Base-by-base conservation (phyloP, 805 yeast genomes). In the Torulaspora microellipsoides region DNA sequence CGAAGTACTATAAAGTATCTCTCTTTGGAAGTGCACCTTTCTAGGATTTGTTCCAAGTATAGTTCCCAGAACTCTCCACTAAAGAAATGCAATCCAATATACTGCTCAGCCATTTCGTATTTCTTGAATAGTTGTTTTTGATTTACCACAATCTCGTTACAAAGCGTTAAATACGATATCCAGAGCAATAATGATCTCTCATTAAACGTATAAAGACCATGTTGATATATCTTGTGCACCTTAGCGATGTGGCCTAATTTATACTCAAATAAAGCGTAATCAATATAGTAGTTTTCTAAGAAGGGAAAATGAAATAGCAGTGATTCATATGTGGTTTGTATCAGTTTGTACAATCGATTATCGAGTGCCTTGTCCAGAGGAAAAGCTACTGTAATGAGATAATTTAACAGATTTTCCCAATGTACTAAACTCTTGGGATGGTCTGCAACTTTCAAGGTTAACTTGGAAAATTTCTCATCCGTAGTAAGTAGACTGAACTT, bases 1-100 rank as follows among this genome's bases (percentile, higher is more conserved):
- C 68, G 52, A 11, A 65, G 49, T 4, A 58, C 47, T 15, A 51
- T 48, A n/a, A 56, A 45, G 43, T 60, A 64, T 30, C 54, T 49
- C 5, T 35, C 37, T n/a, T 42, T 46, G 8, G 46, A 51, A 0
- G 55, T 42, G 34, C 62, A 53, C 30, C 65, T 51, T 36, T 47
- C 45, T 28, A 42, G 36, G 5, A 62, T 27, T 36, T 60, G 66
- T 9, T 58, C 49, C 25, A 65, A 40, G 37, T 65, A 65, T 34
- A 65, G 25, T 25, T 54, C 56, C 69, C 69, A 65, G 49, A 64
- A 65, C 31, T 60, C 66, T 12, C 65, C 65, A 41, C 62, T 54
- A 41, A 51, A 54, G 35, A 53, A 65, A 52, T 65, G 69, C 43
- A 60, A 43, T 2, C 68, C 68, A 39, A 65, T 56, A 41, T 45